Evolutionary conservation across 164 flowering plant species (phyloP), one percentile per base, ranked within the genome.

Genomic region (Tetracentron sinense): DNA sequence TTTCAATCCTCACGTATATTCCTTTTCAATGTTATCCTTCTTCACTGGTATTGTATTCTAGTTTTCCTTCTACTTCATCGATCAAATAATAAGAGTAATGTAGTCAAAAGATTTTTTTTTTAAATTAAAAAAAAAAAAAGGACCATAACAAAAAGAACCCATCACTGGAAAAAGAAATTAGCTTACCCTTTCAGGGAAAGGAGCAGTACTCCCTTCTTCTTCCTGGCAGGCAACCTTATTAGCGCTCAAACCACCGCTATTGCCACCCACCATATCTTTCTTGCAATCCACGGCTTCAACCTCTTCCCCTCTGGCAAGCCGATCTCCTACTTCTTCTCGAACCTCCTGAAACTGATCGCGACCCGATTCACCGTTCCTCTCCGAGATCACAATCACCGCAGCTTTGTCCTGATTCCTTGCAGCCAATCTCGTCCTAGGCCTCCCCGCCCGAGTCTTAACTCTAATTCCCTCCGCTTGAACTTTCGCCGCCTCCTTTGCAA

Each of bases 141-240:
- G n/a, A n/a, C n/a, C n/a, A n/a, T n/a, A n/a, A n/a, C n/a, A n/a
- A n/a, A n/a, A n/a, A n/a, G n/a, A n/a, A n/a, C n/a, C n/a, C n/a
- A n/a, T n/a, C n/a, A n/a, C n/a, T n/a, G n/a, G n/a, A 19, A 11
- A 52, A 60, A 15, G 8, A 22, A 29, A 44, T 27, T 8, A 33
- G 26, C 61, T 46, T 75, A 89, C 96, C 81, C 67, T 82, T 23
- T 89, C 92, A 5, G 96, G 92, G 35, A 85, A 86, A 35, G 91
- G 91, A 14, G 88, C 72, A 14, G 86, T 80, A 33, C 61, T 83
- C 29, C 84, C 90, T 71, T 85, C 89, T 47, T 88, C 91, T 60
- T 88, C 91, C 64, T 75, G 79, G 6, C 82, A 88, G 28, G 56
- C 81, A 59, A 74, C 89, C 74, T 82, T 87, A 62, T 85, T 87